These are phyloP conservation scores for Colletotrichum sp. DNA, from an alignment of 2,329 filamentous ascomycete genomes.

Conservation along the genomic window DNA sequence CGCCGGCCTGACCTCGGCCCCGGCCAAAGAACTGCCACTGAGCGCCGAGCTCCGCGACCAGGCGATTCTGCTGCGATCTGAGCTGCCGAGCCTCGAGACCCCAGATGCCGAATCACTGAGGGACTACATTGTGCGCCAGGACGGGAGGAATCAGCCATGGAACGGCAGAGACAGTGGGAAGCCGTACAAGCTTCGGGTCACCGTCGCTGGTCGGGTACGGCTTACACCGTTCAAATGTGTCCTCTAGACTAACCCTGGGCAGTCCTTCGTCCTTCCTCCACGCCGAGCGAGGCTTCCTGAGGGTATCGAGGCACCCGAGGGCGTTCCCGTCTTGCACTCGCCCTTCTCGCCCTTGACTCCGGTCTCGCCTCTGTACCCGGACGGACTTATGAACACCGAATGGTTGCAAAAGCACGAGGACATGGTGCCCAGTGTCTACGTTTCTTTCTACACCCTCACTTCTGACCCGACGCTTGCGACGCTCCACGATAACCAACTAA, in stretches of 20 bases:
- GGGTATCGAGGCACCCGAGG: slow-evolving; percentile 51
- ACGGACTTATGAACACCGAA: slow-evolving; percentile 80
- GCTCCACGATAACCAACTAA: slow-evolving; percentile 85
- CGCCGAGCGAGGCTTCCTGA: slow-evolving; percentile 60
- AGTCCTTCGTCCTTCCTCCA: slow-evolving; percentile 63
- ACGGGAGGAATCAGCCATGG: slow-evolving; percentile 72
- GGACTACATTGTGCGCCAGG: slow-evolving; percentile 68
- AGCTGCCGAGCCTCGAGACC: slow-evolving; percentile 70
- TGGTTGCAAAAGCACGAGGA: slow-evolving; percentile 93
- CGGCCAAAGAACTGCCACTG: slow-evolving; percentile 45
- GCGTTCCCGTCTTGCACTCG: slow-evolving; percentile 75
- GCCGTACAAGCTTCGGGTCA: slow-evolving; percentile 70
- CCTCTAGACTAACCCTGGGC: slow-evolving; percentile 30
- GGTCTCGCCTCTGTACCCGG: slow-evolving; percentile 82
- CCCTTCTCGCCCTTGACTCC: slow-evolving; percentile 90
- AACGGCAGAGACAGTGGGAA: slow-evolving; percentile 59
- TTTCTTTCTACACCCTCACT: slow-evolving; percentile 81
- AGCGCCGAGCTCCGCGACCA: slow-evolving; percentile 61
- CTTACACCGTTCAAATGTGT: slow-evolving; percentile 19
- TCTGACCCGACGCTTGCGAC: slow-evolving; percentile 76
- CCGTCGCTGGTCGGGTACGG: slow-evolving; percentile 80
- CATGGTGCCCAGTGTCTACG: slow-evolving; percentile 77
- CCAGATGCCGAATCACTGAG: slow-evolving; percentile 70
- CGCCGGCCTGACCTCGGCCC: slow-evolving; percentile 67
- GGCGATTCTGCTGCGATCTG: slow-evolving; percentile 70